Conservation (phyloP, 768 basidiomycete genomes). For the Cystobasidiopsis lactophilus region DNA sequence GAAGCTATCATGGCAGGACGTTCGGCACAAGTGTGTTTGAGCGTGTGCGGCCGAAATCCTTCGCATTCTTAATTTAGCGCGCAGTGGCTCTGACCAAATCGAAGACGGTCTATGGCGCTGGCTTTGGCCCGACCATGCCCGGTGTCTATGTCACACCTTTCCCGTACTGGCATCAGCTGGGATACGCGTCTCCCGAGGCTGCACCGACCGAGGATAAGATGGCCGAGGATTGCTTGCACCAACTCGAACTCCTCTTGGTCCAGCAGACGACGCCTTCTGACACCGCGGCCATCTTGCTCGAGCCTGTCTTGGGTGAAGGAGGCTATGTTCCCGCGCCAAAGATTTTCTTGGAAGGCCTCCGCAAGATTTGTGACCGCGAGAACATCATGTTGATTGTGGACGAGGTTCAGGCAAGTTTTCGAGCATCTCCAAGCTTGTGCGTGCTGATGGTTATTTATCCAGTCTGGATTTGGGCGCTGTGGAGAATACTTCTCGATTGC, state of each 20-base stretch:
- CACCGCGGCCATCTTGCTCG: conserved; percentile 79
- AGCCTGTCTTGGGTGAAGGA: conserved; percentile 70
- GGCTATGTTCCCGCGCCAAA: conserved; percentile 62
- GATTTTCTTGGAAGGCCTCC: conserved; percentile 54
- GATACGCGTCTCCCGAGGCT: background rate
- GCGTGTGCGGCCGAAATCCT: too few relatives aligned
- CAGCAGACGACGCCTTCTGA: conserved; percentile 68
- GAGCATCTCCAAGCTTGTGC: conserved; percentile 58
- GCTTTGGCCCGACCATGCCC: conserved; percentile 32
- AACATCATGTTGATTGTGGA: conserved; percentile 55
- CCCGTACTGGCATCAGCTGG: conserved; percentile 61
- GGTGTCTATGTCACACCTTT: conserved; percentile 60
- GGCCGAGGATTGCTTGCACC: conserved; percentile 33
- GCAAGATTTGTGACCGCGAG: conserved; percentile 67
- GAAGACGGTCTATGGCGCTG: conserved; percentile 64
- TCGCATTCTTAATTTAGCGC: too few relatives aligned
- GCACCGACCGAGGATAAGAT: conserved; percentile 22
- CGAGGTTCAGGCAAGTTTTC: conserved; percentile 43
- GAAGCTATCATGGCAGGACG: conserved; percentile 32
- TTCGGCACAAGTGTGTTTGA: conserved; percentile 78
- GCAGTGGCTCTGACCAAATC: conserved; percentile 83
- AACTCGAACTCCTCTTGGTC: conserved; percentile 51
- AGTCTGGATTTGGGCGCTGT: background rate
- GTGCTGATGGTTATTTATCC: background rate
- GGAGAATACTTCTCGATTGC: conserved; percentile 32